A percentile compares a stretch with the other conserved stretches of the same genome.
These are phyloP conservation scores for Colletotrichum gigasporum DNA, from an alignment of 2,329 filamentous ascomycete species.

Conservation along the genomic window DNA sequence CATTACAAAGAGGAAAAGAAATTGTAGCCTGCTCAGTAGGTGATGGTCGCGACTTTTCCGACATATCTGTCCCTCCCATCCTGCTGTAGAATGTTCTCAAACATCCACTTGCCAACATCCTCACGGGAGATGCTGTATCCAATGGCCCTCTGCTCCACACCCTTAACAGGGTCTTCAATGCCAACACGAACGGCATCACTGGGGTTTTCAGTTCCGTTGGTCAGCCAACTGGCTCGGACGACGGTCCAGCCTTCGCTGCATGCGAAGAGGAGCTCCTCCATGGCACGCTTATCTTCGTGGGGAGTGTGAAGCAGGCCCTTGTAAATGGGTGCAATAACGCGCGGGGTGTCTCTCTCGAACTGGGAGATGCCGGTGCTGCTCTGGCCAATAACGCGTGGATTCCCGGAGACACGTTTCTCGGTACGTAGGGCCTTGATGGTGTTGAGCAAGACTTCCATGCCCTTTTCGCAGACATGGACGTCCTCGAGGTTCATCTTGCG, in stretches of 20 bases:
- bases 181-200: conserved; percentile 39
- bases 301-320: conserved; percentile 45
- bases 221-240: conserved; percentile 43
- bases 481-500: conserved; percentile 51
- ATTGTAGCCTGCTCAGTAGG: conserved; percentile 30
- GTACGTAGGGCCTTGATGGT: conserved; percentile 45
- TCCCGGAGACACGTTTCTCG: conserved; percentile 31
- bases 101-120: conserved; percentile 54
- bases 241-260: conserved; percentile 42
- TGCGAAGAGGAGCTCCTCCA: conserved; percentile 49
- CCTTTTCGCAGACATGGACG: conserved; percentile 56
- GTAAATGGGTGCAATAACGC: conserved; percentile 52
- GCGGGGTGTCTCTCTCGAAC: conserved; percentile 50
- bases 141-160: conserved; percentile 45
- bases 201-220: conserved; percentile 36
- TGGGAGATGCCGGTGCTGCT: conserved; percentile 54
- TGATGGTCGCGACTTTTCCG: conserved; percentile 41
- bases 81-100: conserved; percentile 43
- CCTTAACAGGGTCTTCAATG: conserved; percentile 43
- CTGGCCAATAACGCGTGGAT: conserved; percentile 48
- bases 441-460: conserved; percentile 52
- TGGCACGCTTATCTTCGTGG: conserved; percentile 54
- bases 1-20: not conserved
- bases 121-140: conserved; percentile 52
- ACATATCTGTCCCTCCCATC: conserved; percentile 35